Evolutionary conservation across 2,329 filamentous ascomycete genomes (phyloP).

Genomic region (Botrytis byssoidea): DNA sequence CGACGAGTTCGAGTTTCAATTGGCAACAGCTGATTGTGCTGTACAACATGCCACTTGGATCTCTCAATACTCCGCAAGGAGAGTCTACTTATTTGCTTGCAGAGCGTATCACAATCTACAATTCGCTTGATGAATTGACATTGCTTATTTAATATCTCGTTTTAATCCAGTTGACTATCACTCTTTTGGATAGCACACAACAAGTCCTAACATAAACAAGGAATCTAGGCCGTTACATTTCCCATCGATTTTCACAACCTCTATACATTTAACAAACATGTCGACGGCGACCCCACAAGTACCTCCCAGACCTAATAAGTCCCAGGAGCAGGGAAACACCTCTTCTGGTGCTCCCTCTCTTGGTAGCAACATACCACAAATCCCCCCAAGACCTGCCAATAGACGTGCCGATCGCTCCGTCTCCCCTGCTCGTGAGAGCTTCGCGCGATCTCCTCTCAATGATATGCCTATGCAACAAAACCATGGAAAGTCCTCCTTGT

Average conservation of each 20-base stretch:
- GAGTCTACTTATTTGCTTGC: neutral
- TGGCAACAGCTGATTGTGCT: conserved; percentile 11
- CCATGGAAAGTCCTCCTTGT: conserved; percentile 39
- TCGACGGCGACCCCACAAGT: conserved; percentile 46
- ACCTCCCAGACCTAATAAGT: conserved; percentile 61
- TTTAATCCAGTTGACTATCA: neutral
- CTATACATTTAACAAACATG: conserved; percentile 6
- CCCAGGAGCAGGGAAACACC: conserved; percentile 44
- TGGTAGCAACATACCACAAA: conserved; percentile 57
- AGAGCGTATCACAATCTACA: neutral
- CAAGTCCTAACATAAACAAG: conserved; percentile 16
- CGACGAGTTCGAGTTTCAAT: conserved; percentile 13
- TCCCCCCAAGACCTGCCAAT: conserved; percentile 73
- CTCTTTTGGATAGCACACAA: neutral
- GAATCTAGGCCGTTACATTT: conserved; percentile 17
- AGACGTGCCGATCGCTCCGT: conserved; percentile 69
- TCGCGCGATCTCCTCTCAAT: conserved; percentile 83
- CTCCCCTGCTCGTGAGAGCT: conserved; percentile 75
- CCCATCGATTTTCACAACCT: conserved; percentile 14
- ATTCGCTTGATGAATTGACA: neutral
- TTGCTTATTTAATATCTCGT: neutral
- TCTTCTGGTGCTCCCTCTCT: conserved; percentile 39
- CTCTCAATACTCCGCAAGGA: neutral
- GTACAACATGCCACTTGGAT: conserved; percentile 1
- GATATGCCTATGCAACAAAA: conserved; percentile 55